These are phyloP conservation scores for Xylaria nigripes DNA, from an alignment of 495 filamentous ascomycete species.

Conservation along the genomic window DNA sequence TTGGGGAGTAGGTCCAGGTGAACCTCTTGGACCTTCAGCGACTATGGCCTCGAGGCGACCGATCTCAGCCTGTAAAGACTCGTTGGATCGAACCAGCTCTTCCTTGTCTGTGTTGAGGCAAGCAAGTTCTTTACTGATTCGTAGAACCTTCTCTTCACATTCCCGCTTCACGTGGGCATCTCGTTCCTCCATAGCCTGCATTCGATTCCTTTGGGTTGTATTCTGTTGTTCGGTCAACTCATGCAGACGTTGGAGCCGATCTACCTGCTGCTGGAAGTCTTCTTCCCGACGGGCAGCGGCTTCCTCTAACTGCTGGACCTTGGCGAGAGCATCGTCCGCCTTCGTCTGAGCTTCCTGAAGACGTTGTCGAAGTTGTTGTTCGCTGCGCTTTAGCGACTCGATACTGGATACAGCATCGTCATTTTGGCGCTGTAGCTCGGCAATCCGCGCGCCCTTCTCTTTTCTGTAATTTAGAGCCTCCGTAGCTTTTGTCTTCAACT, in stretches of 20 bases:
- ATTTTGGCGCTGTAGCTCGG: conserved; percentile 78
- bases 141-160: conserved; percentile 70
- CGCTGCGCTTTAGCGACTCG: conserved; percentile 67
- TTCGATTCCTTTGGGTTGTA: conserved; percentile 65
- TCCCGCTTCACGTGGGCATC: conserved; percentile 74
- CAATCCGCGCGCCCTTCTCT: conserved; percentile 79
- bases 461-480: conserved; percentile 89
- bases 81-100: conserved; percentile 58
- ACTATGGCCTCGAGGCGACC: conserved; percentile 49
- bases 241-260: conserved; percentile 68
- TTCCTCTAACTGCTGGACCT: conserved; percentile 78
- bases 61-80: conserved; percentile 62
- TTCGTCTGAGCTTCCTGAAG: conserved; percentile 79
- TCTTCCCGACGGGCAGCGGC: conserved; percentile 69
- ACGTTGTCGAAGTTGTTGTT: conserved; percentile 69
- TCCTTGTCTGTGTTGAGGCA: conserved; percentile 57
- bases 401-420: conserved; percentile 71
- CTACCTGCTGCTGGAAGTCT: conserved; percentile 73
- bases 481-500: conserved; percentile 77
- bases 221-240: conserved; percentile 79
- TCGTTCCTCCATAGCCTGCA: conserved; percentile 70
- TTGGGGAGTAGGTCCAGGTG: conserved; percentile 37
- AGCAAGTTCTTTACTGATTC: conserved; percentile 64
- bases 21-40: conserved; percentile 27
- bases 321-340: conserved; percentile 70